Evolutionary conservation across 2,329 filamentous ascomycete species (phyloP), one percentile per base, ranked within the genome.

Genomic region (Purpureocillium takamizusanense): DNA sequence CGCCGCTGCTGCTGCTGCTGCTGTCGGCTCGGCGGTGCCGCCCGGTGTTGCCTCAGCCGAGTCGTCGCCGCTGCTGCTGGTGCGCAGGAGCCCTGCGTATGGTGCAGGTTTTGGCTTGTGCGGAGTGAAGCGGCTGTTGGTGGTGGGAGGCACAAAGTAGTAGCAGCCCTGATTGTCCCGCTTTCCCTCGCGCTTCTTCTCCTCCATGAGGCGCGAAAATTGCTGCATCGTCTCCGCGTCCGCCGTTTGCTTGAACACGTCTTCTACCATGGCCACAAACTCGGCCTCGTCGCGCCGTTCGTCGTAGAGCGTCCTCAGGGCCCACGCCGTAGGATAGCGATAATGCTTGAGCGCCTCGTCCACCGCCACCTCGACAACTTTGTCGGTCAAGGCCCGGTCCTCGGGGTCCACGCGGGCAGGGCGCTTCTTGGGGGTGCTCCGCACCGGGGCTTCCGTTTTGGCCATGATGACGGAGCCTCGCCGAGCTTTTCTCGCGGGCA

Each of bases 281-380:
- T 60, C 59, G 13, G 65, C 56, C 46, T 78, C 66, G 30, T 60
- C 54, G 33, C 64, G 63, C 42, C 71, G 67, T 51, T 80, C 74
- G 46, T 81, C 74, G 54, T 77, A 81, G 42, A 80, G 62, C 12
- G 66, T 70, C 38, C 75, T 67, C 42, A 81, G 62, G 31, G 77
- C 76, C 62, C 70, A 81, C 2, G 77, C 78, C 8, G 76, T 81
- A 38, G 75, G 73, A 52, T 76, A 80, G 42, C 74, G 72, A 44
- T 66, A 65, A 50, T 73, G 67, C 42, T 65, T 60, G 35, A 81
- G 55, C 5, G 76, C 76, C 50, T 77, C 67, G 9, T 76, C 68
- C 23, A 80, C 72, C n/a, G 75, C 74, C 25, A 58, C 51, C 52
- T 77, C 71, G 30, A 81, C 63, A 21, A 77, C 69, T 50, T 62